Conservation (phyloP, 306 rosid species). For the Acacia confusa region DNA sequence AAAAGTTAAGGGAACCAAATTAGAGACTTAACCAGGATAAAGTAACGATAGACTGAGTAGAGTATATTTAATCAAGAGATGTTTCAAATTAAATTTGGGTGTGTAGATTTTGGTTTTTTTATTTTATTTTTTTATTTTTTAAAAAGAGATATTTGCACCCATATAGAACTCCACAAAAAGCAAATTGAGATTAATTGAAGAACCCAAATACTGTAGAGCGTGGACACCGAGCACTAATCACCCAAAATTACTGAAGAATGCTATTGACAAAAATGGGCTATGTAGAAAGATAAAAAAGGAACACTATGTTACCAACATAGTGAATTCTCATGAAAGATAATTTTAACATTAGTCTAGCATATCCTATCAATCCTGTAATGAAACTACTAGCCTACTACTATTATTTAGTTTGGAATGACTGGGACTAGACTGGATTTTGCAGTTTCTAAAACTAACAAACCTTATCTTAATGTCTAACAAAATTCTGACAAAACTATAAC, state of each 20-base stretch:
- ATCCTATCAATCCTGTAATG: neutral
- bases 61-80: no score
- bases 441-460: neutral
- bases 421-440: neutral
- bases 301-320: neutral
- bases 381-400: neutral
- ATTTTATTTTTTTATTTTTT: no score
- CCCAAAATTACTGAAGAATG: neutral
- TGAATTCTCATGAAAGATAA: neutral
- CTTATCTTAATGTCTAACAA: neutral
- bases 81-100: no score
- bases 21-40: neutral
- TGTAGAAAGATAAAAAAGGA: neutral
- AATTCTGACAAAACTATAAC: constrained; percentile 9
- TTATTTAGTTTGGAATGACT: neutral
- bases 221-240: no score
- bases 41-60: neutral
- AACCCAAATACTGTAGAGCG: no score
- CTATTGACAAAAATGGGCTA: neutral
- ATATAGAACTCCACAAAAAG: no score
- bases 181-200: no score
- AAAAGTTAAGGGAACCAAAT: no score
- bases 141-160: no score
- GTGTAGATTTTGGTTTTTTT: no score
- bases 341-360: neutral